phyloP scores from a whole-genome alignment of 202 grass and related monocot species.

The Digitaria exilis region DNA sequence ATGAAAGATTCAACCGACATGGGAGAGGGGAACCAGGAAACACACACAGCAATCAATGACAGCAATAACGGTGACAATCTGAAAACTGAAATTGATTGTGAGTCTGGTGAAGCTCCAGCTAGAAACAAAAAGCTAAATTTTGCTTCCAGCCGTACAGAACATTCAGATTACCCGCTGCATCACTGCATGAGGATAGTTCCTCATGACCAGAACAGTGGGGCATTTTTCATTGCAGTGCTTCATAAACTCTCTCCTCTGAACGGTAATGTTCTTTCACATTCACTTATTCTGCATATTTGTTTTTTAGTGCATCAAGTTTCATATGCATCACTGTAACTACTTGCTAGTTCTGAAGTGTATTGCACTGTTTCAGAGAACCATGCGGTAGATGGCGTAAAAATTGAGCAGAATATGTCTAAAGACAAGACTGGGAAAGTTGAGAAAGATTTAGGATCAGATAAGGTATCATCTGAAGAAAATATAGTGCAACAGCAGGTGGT shows the following conservation, averaged over 20 bases:
- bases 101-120: conserved; percentile 32
- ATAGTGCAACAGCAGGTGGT: conserved; percentile 12
- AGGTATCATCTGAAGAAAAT: conserved; percentile 47
- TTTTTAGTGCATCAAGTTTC: conserved; percentile 19
- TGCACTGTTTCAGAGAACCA: conserved; percentile 50
- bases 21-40: conserved; percentile 46
- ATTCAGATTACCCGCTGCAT: conserved; percentile 76
- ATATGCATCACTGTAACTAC: background rate
- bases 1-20: conserved; percentile 29
- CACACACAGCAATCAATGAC: background rate
- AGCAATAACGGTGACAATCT: conserved; percentile 3
- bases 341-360: conserved; percentile 22
- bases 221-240: conserved; percentile 96
- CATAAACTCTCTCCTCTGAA: conserved; percentile 63
- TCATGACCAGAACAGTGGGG: conserved; percentile 95
- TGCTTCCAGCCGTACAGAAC: conserved; percentile 46
- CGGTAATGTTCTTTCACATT: conserved; percentile 50
- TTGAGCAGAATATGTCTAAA: conserved; percentile 33
- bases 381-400: conserved; percentile 46
- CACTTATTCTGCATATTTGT: conserved; percentile 22
- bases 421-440: conserved; percentile 36
- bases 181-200: conserved; percentile 93
- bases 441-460: conserved; percentile 41
- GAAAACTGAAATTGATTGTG: conserved; percentile 27
- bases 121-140: conserved; percentile 40